These are phyloP conservation scores for Sonneratia caseolaris DNA, from an alignment of 345 rosid species.

Conservation along the genomic window DNA sequence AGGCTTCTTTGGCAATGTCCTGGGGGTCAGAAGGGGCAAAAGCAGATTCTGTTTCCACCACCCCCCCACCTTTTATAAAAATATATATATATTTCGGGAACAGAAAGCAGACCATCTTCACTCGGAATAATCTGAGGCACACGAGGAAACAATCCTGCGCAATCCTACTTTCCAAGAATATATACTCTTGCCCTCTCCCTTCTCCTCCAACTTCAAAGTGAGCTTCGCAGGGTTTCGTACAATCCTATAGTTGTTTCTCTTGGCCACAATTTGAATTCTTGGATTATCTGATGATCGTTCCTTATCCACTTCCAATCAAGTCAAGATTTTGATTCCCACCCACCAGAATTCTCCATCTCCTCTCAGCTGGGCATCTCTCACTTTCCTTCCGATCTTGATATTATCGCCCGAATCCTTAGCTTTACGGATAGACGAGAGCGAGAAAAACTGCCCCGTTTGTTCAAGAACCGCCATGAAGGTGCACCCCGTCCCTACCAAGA, in stretches of 20 bases:
- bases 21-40: neutral
- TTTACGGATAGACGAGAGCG: slow-evolving; percentile 7
- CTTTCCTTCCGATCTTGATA: slow-evolving; percentile 12
- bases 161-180: neutral
- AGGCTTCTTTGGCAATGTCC: too few species aligned
- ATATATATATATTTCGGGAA: neutral
- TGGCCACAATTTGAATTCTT: slow-evolving; percentile 6
- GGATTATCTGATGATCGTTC: slow-evolving; percentile 20
- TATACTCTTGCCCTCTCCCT: neutral
- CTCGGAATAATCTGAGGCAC: neutral
- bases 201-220: too few species aligned
- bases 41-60: neutral
- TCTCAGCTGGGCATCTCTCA: slow-evolving; percentile 20
- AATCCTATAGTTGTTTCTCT: slow-evolving; percentile 7
- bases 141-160: neutral
- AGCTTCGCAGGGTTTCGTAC: slow-evolving; percentile 5
- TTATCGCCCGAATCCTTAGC: slow-evolving; percentile 16
- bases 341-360: slow-evolving; percentile 7
- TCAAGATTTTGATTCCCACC: slow-evolving; percentile 33
- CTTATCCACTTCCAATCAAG: slow-evolving; percentile 15
- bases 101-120: neutral
- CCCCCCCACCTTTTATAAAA: neutral
- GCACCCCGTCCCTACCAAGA: slow-evolving; percentile 57
- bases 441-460: slow-evolving; percentile 13
- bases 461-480: slow-evolving; percentile 53